Percentiles rank a stretch among this genome's conserved stretches.
Conservation (phyloP, 306 rosid species). For the Rubus idaeus region DNA sequence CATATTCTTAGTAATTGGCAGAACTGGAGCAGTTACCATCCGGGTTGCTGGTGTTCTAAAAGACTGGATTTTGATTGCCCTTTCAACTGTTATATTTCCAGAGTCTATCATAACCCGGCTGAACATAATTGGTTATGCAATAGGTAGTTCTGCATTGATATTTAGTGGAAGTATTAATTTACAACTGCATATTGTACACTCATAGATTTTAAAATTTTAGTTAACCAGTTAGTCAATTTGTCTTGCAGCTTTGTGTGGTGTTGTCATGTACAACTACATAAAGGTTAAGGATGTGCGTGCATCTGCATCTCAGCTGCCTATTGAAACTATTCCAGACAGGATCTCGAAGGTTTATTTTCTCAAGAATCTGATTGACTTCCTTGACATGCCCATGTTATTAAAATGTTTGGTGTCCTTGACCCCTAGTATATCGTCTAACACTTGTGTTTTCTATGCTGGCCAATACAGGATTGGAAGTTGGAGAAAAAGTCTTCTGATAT, state of each 20-base stretch:
- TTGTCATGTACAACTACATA: conserved; percentile 89
- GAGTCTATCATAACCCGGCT: conserved; percentile 84
- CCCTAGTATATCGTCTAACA: not conserved
- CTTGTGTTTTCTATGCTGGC: conserved; percentile 6
- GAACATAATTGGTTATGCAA: conserved; percentile 90
- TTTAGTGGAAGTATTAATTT: conserved; percentile 4
- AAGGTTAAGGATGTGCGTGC: conserved; percentile 91
- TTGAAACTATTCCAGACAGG: conserved; percentile 66
- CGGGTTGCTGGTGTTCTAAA: conserved; percentile 96
- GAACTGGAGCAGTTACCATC: conserved; percentile 95
- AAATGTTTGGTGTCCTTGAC: not conserved
- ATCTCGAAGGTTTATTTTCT: conserved; percentile 53
- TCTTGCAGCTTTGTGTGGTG: conserved; percentile 79
- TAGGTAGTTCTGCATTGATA: conserved; percentile 46
- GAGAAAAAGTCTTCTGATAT: conserved; percentile 83
- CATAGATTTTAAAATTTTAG: not conserved
- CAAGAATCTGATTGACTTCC: conserved; percentile 6
- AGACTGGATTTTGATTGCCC: conserved; percentile 97
- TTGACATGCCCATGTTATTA: not conserved
- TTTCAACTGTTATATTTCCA: conserved; percentile 89
- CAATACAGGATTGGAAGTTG: conserved; percentile 80
- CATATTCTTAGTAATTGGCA: conserved; percentile 86
- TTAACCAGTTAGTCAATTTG: conserved; percentile 1
- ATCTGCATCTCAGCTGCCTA: conserved; percentile 64
- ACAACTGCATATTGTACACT: not conserved